phyloP scores from a whole-genome alignment of 306 rosid species.

The Rosa rugosa region DNA sequence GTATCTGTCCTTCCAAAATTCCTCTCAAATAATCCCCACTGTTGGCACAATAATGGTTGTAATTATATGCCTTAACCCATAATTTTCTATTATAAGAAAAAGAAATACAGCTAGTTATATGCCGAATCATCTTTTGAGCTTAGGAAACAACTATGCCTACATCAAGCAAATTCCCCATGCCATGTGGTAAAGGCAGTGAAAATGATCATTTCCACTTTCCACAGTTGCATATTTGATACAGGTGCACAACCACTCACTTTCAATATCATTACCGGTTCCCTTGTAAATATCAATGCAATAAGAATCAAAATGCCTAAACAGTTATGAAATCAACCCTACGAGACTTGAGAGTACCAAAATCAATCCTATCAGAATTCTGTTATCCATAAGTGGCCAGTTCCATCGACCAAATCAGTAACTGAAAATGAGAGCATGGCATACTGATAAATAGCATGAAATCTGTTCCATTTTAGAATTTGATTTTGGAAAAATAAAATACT shows the following conservation, averaged over 20 bases:
- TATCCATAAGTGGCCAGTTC: background rate
- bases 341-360: background rate
- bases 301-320: background rate
- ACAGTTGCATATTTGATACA: background rate
- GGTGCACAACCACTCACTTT: background rate
- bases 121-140: background rate
- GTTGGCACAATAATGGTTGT: conserved; percentile 31
- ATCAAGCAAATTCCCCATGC: background rate
- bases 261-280: background rate
- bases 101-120: background rate
- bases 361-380: background rate
- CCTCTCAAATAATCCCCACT: conserved; percentile 91
- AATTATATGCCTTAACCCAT: conserved; percentile 8
- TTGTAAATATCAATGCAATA: background rate
- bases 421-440: background rate
- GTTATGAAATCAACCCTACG: background rate
- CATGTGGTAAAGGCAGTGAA: background rate
- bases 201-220: background rate
- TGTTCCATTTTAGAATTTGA: background rate
- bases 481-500: background rate
- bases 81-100: background rate
- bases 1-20: conserved; percentile 87
- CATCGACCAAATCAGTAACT: background rate
- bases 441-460: background rate
- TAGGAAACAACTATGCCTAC: background rate